Conservation (phyloP, 139 green algal genomes). For the Chlorella sorokiniana region DNA sequence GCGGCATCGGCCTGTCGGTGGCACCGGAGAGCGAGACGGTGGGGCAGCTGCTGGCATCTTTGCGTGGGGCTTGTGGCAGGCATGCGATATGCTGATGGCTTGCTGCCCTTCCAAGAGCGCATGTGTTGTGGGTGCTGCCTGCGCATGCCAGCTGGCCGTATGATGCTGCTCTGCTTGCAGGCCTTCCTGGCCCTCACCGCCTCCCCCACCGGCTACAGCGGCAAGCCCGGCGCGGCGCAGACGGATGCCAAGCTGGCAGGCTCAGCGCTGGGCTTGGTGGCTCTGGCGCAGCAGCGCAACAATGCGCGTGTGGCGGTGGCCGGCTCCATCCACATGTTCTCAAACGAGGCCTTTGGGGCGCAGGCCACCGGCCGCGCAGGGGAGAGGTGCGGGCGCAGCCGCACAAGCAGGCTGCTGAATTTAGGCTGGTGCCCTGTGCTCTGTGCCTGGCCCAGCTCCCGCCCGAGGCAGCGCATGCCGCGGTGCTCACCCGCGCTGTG, state of each 20-base stretch:
- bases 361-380: conserved; percentile 2
- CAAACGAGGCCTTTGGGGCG: conserved; percentile 58
- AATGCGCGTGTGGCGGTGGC: conserved; percentile 82
- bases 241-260: conserved; percentile 40
- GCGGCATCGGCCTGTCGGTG: conserved; percentile 64
- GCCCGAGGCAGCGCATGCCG: too few species aligned
- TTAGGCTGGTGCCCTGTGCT: too few species aligned
- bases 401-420: neutral
- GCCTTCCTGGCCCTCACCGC: conserved; percentile 14
- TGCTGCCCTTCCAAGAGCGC: neutral
- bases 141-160: neutral
- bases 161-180: neutral
- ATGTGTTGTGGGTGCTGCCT: too few species aligned
- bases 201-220: conserved; percentile 20
- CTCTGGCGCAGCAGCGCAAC: conserved; percentile 78
- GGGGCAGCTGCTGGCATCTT: conserved; percentile 8
- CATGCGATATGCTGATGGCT: neutral
- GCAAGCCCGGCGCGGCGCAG: conserved; percentile 17
- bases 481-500: too few species aligned
- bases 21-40: conserved; percentile 67
- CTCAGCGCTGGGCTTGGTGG: conserved; percentile 37
- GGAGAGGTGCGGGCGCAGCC: conserved; percentile 11
- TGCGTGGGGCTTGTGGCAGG: neutral
- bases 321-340: conserved; percentile 86
- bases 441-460: too few species aligned